phyloP scores from a whole-genome alignment of 345 rosid species.

The Lepidium africanum region DNA sequence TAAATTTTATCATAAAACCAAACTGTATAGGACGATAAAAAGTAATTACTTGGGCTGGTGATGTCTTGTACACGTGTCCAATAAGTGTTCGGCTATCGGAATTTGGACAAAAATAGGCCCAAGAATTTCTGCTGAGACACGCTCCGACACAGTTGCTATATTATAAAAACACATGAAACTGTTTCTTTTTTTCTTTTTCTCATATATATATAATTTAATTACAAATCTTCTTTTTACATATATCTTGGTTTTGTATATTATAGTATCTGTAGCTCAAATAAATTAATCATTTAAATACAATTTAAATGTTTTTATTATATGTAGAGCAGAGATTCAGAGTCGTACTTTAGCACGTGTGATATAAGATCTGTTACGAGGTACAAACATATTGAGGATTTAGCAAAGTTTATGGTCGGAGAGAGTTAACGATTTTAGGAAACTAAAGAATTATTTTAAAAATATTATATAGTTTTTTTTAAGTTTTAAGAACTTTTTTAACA shows the following conservation, averaged over 20 bases:
- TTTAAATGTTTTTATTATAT: not conserved
- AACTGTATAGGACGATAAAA: not conserved
- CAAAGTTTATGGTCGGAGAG: too few relatives aligned
- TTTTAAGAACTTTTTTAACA: too few relatives aligned
- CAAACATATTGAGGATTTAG: too few relatives aligned
- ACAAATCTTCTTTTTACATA: too few relatives aligned
- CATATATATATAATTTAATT: too few relatives aligned
- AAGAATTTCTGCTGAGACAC: conserved; percentile 28
- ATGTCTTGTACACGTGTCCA: conserved; percentile 20
- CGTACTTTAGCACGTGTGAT: too few relatives aligned
- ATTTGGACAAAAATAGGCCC: conserved; percentile 23
- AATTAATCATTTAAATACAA: not conserved
- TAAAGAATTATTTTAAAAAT: too few relatives aligned
- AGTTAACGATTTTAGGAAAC: too few relatives aligned
- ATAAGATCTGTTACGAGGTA: too few relatives aligned
- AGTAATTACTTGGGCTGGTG: not conserved
- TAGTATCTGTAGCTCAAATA: not conserved
- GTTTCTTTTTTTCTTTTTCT: not conserved
- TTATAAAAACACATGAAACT: conserved; percentile 13
- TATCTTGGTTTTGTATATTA: too few relatives aligned
- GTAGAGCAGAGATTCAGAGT: not conserved
- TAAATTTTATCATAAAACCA: not conserved
- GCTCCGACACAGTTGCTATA: conserved; percentile 22
- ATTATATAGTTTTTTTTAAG: too few relatives aligned
- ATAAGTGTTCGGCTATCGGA: not conserved